These are phyloP conservation scores for Xylaria sp. DNA, from an alignment of 2,329 filamentous ascomycete genomes.

Conservation along the genomic window DNA sequence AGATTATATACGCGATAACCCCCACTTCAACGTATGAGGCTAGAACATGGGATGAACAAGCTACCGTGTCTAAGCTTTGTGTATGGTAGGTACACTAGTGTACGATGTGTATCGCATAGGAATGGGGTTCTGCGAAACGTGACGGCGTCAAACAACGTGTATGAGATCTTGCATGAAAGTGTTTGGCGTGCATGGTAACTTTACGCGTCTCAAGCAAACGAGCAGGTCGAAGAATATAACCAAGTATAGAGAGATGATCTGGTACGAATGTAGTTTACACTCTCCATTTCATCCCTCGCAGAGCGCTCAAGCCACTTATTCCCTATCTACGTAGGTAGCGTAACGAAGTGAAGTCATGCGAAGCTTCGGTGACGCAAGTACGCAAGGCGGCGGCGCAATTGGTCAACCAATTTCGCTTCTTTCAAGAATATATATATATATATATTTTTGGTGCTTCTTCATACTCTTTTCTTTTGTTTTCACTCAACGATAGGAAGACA, in stretches of 20 bases:
- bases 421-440: too few relatives aligned
- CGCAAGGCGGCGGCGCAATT: too few relatives aligned
- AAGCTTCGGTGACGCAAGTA: neutral
- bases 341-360: neutral
- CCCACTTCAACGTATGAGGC: neutral
- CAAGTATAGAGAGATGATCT: too few relatives aligned
- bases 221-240: too few relatives aligned
- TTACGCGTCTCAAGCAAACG: too few relatives aligned
- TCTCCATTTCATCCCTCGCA: neutral
- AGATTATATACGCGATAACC: neutral
- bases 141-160: neutral
- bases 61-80: neutral
- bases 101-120: neutral
- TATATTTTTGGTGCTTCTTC: too few relatives aligned
- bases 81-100: too few relatives aligned
- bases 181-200: too few relatives aligned
- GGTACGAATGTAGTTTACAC: too few relatives aligned
- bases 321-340: too few relatives aligned
- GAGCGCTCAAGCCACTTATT: too few relatives aligned
- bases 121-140: neutral
- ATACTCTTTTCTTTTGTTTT: constrained; percentile 4
- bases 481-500: constrained; percentile 13
- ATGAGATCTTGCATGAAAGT: constrained; percentile 3
- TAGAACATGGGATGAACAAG: neutral
- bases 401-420: too few relatives aligned